phyloP scores from a whole-genome alignment of 2,329 filamentous ascomycete species.

The Penicillium digitatum region DNA sequence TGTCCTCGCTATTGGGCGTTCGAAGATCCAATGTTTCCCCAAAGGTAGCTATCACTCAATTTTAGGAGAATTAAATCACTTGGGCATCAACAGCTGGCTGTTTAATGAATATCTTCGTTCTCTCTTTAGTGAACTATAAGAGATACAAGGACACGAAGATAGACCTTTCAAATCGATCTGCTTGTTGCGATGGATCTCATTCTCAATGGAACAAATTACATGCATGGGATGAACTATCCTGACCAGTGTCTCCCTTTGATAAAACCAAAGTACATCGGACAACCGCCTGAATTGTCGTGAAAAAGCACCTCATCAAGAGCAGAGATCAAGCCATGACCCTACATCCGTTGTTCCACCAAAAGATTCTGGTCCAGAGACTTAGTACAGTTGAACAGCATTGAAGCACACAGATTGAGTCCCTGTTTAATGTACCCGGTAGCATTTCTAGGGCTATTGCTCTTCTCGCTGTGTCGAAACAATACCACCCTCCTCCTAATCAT shows the following conservation, averaged over 20 bases:
- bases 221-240: no score
- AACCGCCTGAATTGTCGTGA: no score
- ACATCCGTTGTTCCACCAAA: background rate
- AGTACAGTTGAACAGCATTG: slow-evolving; percentile 2
- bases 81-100: no score
- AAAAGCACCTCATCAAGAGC: slow-evolving; percentile 22
- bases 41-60: background rate
- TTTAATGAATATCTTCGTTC: background rate
- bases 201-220: background rate
- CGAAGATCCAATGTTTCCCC: background rate
- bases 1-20: background rate
- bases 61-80: background rate
- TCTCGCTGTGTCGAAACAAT: background rate
- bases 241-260: background rate
- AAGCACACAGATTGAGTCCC: slow-evolving; percentile 8
- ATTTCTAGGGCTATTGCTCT: background rate
- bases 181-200: background rate
- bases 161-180: background rate
- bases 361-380: background rate
- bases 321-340: slow-evolving; percentile 20
- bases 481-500: background rate
- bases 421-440: background rate
- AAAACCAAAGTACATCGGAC: no score
- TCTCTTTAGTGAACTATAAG: background rate
- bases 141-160: background rate